Evolutionary conservation across 495 filamentous ascomycete species (phyloP), one percentile per base, ranked within the genome.

Genomic region (Lichenothelia convexa): DNA sequence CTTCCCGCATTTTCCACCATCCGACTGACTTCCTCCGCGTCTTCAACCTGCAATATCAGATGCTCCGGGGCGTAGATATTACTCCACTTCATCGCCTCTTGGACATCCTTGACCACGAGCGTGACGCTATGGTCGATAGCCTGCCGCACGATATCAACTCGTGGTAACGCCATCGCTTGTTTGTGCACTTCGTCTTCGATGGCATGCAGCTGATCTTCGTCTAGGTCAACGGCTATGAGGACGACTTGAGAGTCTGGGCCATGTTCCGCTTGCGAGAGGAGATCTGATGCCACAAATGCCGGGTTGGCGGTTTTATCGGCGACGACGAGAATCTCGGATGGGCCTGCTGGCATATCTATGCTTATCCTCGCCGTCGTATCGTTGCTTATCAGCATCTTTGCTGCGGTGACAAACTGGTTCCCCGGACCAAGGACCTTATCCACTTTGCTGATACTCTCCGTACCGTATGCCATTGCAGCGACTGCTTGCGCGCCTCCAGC

Each of bases 381-480:
- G 56, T 95, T 97, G 51, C 75, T 75, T 5, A 97, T 89, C 39
- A 80, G 59, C 89, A 97, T 97, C 71, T 97, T 97, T 34, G 80
- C 89, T 0, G 91, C 89, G 0, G 89, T 97, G 19, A 97, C 91
- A 50, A 95, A 97, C 58, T 97, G 89, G 58, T 97, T 97, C 26
- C 89, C 89, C 2, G 89, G 89, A 1, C 89, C 89, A 3, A 97
- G 71, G 47, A 97, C 93, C 73, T 97, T 97, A 66, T 97, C 89
- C 13, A 95, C 91, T 62, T 97, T 97, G 51, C 61, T 81, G 40
- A 95, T 71, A 49, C 64, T 75, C 50, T 80, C 72, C 6, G 82
- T 91, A 18, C 82, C 82, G 47, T 89, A 78, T 12, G 82, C 81
- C 67, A 89, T 74, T 13, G 80, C 80, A 15, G 82, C 78, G 17